These are phyloP conservation scores for Elaeis guineensis DNA, from an alignment of 176 grass and related monocot genomes.

Conservation along the genomic window DNA sequence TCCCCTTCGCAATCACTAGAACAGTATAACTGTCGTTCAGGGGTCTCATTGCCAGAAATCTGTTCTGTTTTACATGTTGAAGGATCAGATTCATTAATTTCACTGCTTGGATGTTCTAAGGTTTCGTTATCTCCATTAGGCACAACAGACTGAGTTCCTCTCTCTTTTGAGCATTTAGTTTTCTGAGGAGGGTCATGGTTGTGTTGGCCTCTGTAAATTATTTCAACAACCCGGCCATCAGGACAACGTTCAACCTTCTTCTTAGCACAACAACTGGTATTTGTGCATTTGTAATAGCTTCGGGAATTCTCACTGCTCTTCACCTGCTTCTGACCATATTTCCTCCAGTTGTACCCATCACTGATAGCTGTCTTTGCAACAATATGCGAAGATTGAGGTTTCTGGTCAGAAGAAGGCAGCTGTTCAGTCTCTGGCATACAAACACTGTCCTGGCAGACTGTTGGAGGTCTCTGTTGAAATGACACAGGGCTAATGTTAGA, in stretches of 20 bases:
- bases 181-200: slow-evolving; percentile 86
- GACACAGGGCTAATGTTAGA: slow-evolving; percentile 34
- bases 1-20: slow-evolving; percentile 89
- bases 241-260: slow-evolving; percentile 85
- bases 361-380: slow-evolving; percentile 31
- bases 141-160: slow-evolving; percentile 35
- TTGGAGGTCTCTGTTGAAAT: slow-evolving; percentile 35
- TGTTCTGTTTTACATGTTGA: slow-evolving; percentile 35
- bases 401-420: slow-evolving; percentile 30
- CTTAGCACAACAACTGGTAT: slow-evolving; percentile 71
- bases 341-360: slow-evolving; percentile 96
- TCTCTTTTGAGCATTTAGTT: slow-evolving; percentile 66
- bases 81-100: slow-evolving; percentile 46
- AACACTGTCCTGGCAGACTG: slow-evolving; percentile 28
- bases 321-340: slow-evolving; percentile 99
- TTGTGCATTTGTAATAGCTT: slow-evolving; percentile 95
- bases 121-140: slow-evolving; percentile 37
- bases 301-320: slow-evolving; percentile 94
- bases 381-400: slow-evolving; percentile 25
- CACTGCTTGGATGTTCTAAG: slow-evolving; percentile 43
- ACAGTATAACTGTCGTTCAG: slow-evolving; percentile 79
- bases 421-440: slow-evolving; percentile 16
- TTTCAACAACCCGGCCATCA: slow-evolving; percentile 69
- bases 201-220: slow-evolving; percentile 78
- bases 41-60: slow-evolving; percentile 30